These are phyloP conservation scores for Trichoderma sp. DNA, from an alignment of 2,329 filamentous ascomycete genomes.

Conservation along the genomic window DNA sequence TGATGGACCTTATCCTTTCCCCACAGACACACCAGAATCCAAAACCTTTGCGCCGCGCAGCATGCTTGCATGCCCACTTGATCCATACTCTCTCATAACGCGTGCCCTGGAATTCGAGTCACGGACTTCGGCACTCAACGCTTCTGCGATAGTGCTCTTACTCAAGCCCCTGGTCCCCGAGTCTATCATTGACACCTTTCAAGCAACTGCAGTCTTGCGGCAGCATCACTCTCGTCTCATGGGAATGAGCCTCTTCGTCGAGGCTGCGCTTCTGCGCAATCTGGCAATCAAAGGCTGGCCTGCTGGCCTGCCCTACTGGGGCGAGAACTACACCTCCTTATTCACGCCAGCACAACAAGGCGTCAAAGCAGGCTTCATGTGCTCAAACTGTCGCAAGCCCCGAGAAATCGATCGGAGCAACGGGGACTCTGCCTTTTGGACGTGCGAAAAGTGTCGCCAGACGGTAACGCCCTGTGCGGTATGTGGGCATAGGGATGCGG, in stretches of 20 bases:
- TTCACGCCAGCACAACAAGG: slow-evolving; percentile 55
- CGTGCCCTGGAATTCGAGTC: slow-evolving; percentile 57
- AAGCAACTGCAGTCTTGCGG: slow-evolving; percentile 55
- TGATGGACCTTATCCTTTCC: slow-evolving; percentile 56
- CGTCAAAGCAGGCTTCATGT: slow-evolving; percentile 54
- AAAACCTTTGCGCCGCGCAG: slow-evolving; percentile 14
- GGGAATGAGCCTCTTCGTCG: slow-evolving; percentile 57
- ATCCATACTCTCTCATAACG: slow-evolving; percentile 54
- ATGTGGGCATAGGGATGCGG: slow-evolving; percentile 53
- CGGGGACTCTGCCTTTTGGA: slow-evolving; percentile 50
- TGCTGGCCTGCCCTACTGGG: slow-evolving; percentile 49
- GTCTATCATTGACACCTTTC: slow-evolving; percentile 53
- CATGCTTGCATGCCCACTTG: slow-evolving; percentile 42
- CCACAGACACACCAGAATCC: slow-evolving; percentile 28
- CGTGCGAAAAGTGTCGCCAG: slow-evolving; percentile 54
- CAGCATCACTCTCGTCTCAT: slow-evolving; percentile 61
- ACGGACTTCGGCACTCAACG: slow-evolving; percentile 55
- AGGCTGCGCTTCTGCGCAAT: slow-evolving; percentile 61
- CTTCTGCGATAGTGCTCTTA: slow-evolving; percentile 60
- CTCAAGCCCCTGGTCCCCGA: slow-evolving; percentile 57
- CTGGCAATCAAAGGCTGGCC: slow-evolving; percentile 59
- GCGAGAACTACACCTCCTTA: slow-evolving; percentile 53
- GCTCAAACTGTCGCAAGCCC: slow-evolving; percentile 56
- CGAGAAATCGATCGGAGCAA: slow-evolving; percentile 50
- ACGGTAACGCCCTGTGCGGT: slow-evolving; percentile 58